Percentiles rank a stretch among this genome's conserved stretches.
phyloP scores from a whole-genome alignment of 331 rosid genomes.

The Phaseolus coccineus region DNA sequence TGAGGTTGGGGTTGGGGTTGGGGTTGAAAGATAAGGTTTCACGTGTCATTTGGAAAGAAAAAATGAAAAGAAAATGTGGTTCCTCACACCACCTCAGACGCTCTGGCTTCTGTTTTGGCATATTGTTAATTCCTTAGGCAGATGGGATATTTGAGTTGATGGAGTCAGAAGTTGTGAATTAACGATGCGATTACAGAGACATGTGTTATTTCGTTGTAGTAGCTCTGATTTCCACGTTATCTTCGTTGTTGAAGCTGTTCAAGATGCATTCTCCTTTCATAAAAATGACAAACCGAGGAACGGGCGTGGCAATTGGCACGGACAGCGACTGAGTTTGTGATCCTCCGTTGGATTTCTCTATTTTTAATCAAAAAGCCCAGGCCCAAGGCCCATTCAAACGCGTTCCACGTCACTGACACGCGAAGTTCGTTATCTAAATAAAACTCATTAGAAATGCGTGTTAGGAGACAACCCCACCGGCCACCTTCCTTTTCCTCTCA shows the following conservation, averaged over 20 bases:
- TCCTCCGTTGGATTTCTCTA: too few species aligned
- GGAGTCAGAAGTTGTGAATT: neutral
- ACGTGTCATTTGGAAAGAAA: neutral
- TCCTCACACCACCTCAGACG: too few species aligned
- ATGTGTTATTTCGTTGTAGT: too few species aligned
- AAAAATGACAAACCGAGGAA: constrained; percentile 39
- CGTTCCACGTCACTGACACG: constrained; percentile 41
- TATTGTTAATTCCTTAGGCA: neutral
- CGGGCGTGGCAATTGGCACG: constrained; percentile 1
- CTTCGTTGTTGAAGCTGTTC: too few species aligned
- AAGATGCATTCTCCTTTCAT: constrained; percentile 28
- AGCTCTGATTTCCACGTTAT: too few species aligned
- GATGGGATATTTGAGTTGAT: neutral
- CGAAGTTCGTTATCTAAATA: constrained; percentile 18
- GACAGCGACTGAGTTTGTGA: constrained; percentile 1
- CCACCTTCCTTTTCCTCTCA: neutral
- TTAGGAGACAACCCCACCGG: constrained; percentile 40
- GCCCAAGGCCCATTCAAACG: constrained; percentile 16
- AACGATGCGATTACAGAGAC: neutral
- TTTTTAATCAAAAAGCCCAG: constrained; percentile 22
- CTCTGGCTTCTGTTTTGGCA: too few species aligned
- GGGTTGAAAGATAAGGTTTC: neutral
- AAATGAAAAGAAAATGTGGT: too few species aligned
- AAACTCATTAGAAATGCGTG: constrained; percentile 48
- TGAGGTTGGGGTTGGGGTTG: neutral